Evolutionary conservation across 2,329 filamentous ascomycete species (phyloP).

Genomic region (Chrysoporthe cubensis): DNA sequence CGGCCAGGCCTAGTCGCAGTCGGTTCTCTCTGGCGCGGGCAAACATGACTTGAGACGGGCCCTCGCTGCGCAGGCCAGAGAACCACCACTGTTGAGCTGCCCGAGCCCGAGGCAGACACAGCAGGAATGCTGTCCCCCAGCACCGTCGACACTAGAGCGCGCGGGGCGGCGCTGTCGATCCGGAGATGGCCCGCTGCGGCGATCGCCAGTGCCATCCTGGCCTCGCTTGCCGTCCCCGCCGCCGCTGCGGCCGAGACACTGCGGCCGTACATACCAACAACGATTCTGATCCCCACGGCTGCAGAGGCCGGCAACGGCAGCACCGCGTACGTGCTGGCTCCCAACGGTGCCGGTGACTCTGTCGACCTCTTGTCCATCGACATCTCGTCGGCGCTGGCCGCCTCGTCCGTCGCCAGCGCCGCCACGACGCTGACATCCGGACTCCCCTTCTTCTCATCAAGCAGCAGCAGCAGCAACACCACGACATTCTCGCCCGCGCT

Average conservation of each 20-base stretch:
- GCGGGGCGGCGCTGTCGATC: slow-evolving; percentile 3
- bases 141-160: slow-evolving; percentile 3
- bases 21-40: no score
- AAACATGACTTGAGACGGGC: slow-evolving; percentile 17
- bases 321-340: slow-evolving; percentile 7
- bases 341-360: slow-evolving; percentile 39
- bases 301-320: slow-evolving; percentile 43
- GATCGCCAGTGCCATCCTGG: slow-evolving; percentile 21
- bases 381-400: slow-evolving; percentile 60
- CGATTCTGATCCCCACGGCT: slow-evolving; percentile 62
- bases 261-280: slow-evolving; percentile 76
- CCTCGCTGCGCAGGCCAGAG: neutral
- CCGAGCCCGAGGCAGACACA: slow-evolving; percentile 4
- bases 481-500: slow-evolving; percentile 71
- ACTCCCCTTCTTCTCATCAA: slow-evolving; percentile 65
- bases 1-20: neutral
- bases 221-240: slow-evolving; percentile 22
- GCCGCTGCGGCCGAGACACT: slow-evolving; percentile 41
- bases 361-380: slow-evolving; percentile 67
- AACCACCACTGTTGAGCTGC: neutral
- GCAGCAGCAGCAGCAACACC: slow-evolving; percentile 46
- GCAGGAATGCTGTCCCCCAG: slow-evolving; percentile 7
- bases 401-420: slow-evolving; percentile 48
- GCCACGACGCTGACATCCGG: slow-evolving; percentile 52
- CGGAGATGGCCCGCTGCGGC: slow-evolving; percentile 7